These are phyloP conservation scores for Oxytropis ochrocephala DNA, from an alignment of 306 rosid genomes.

Conservation along the genomic window DNA sequence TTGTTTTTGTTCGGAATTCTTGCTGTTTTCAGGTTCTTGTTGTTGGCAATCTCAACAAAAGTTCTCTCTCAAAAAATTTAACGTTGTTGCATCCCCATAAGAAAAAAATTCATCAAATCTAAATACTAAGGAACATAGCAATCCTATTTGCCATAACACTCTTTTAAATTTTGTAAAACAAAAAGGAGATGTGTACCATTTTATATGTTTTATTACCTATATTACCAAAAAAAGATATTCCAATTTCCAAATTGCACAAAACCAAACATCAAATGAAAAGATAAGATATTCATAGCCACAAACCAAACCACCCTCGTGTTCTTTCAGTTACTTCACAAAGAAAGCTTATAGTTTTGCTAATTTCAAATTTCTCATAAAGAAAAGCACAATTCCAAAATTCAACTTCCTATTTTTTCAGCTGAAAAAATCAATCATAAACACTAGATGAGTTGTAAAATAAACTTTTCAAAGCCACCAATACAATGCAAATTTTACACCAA, in stretches of 20 bases:
- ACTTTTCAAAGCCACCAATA: conserved; percentile 36
- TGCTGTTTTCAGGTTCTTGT: too few species aligned
- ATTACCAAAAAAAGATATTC: too few species aligned
- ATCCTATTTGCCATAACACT: too few species aligned
- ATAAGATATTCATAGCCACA: conserved; percentile 40
- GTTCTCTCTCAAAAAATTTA: too few species aligned
- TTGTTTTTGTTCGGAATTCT: too few species aligned
- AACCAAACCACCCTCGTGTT: conserved; percentile 35
- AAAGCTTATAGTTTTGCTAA: neutral
- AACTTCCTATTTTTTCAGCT: neutral
- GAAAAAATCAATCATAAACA: neutral
- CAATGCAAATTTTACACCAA: conserved; percentile 35
- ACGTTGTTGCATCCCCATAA: too few species aligned
- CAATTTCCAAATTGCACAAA: neutral
- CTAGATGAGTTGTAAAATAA: conserved; percentile 55
- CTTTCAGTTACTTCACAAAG: neutral
- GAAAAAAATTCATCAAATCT: too few species aligned
- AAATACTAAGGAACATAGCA: too few species aligned
- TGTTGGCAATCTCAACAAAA: too few species aligned
- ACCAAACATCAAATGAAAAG: conserved; percentile 8
- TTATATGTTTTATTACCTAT: too few species aligned
- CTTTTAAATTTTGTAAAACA: too few species aligned
- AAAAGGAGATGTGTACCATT: too few species aligned
- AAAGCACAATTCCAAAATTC: conserved; percentile 17
- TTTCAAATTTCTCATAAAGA: neutral